Conservation (phyloP, 768 basidiomycete species). For the Ephemerocybe angulata region DNA sequence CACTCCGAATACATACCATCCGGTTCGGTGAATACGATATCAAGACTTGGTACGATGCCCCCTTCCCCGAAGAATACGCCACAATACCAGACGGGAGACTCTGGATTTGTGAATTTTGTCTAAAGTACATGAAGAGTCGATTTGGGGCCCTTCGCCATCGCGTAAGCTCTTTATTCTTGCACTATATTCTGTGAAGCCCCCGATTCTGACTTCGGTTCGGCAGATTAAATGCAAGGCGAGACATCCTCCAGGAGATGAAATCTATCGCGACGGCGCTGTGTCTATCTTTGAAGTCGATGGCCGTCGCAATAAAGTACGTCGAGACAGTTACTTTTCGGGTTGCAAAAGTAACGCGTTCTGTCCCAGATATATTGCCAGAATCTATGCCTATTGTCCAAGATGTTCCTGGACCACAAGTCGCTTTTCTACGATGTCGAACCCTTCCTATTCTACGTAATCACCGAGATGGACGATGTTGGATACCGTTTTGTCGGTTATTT, state of each 20-base stretch:
- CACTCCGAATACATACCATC: slow-evolving; percentile 78
- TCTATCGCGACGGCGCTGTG: slow-evolving; percentile 84
- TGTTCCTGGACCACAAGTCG: slow-evolving; percentile 99
- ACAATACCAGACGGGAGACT: slow-evolving; percentile 86
- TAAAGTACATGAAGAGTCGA: slow-evolving; percentile 96
- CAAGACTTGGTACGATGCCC: slow-evolving; percentile 98
- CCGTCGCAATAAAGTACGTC: slow-evolving; percentile 89
- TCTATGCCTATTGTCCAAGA: slow-evolving; percentile 93
- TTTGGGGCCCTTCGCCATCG: slow-evolving; percentile 84
- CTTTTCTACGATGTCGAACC: slow-evolving; percentile 99
- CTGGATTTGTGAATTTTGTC: slow-evolving; percentile 97
- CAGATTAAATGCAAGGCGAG: slow-evolving; percentile 93
- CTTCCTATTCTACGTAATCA: slow-evolving; percentile 97
- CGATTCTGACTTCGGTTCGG: background rate
- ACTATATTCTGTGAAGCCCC: no score
- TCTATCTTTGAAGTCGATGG: slow-evolving; percentile 99
- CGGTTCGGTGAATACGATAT: slow-evolving; percentile 91
- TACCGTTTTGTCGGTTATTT: slow-evolving; percentile 98
- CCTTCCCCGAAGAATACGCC: slow-evolving; percentile 96
- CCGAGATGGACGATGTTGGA: slow-evolving; percentile 84
- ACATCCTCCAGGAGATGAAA: slow-evolving; percentile 97
- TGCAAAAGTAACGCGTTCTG: no score
- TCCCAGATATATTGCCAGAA: slow-evolving; percentile 96
- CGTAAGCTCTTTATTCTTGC: slow-evolving; percentile 43
- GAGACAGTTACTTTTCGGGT: no score